Percentiles rank a stretch among this genome's conserved stretches.
phyloP scores from a whole-genome alignment of 2,329 filamentous ascomycete species.

The Fusarium sambucinum region DNA sequence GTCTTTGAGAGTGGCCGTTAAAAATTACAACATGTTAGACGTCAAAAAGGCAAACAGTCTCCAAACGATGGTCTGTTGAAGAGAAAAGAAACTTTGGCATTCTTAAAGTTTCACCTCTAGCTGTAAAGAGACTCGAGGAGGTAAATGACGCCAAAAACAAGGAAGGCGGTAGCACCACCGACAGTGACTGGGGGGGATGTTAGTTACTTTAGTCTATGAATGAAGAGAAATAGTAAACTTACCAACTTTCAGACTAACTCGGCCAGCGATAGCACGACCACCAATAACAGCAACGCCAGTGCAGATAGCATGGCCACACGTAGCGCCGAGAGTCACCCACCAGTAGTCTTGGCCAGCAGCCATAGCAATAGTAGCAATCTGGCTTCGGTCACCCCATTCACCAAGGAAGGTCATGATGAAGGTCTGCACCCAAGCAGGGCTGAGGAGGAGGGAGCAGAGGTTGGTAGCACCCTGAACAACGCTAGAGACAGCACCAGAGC shows the following conservation, averaged over 20 bases:
- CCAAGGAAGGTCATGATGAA: constrained; percentile 99
- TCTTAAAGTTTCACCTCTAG: constrained; percentile 47
- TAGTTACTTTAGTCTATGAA: constrained; percentile 29
- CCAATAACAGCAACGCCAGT: constrained; percentile 93
- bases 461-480: constrained; percentile 79
- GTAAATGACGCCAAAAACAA: constrained; percentile 93
- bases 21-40: constrained; percentile 43
- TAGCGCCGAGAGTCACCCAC: constrained; percentile 94
- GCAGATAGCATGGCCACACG: constrained; percentile 88
- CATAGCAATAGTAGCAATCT: constrained; percentile 99
- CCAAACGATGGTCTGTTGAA: constrained; percentile 29
- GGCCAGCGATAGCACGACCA: constrained; percentile 90
- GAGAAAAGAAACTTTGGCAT: constrained; percentile 17
- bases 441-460: constrained; percentile 86
- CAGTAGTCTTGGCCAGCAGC: constrained; percentile 98
- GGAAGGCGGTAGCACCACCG: constrained; percentile 89
- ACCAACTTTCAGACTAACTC: constrained; percentile 96
- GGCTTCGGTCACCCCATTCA: constrained; percentile 97
- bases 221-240: constrained; percentile 59
- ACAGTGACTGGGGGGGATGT: constrained; percentile 76
- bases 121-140: constrained; percentile 80
- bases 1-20: constrained; percentile 30
- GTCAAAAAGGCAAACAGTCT: constrained; percentile 33
- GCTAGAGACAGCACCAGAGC: constrained; percentile 54
- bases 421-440: constrained; percentile 97